These are phyloP conservation scores for Bathelium albidoporum DNA, from an alignment of 495 filamentous ascomycete species.

Conservation along the genomic window DNA sequence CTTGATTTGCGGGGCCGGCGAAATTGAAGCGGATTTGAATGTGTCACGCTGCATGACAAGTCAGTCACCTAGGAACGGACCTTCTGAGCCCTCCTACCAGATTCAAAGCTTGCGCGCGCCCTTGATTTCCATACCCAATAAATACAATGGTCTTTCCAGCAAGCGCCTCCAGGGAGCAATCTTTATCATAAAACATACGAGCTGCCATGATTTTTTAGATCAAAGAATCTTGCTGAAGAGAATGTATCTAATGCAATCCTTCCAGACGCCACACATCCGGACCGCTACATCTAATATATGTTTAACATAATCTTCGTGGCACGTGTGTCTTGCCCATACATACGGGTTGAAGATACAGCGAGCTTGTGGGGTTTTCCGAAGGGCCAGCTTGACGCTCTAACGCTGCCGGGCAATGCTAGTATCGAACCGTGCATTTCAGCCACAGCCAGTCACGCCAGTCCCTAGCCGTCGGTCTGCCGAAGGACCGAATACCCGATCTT, in stretches of 20 bases:
- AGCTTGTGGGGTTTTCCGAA: background rate
- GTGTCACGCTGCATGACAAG: constrained; percentile 8
- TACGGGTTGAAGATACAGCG: constrained; percentile 2
- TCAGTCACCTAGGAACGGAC: background rate
- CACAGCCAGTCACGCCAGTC: no score
- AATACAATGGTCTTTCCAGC: constrained; percentile 15
- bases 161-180: constrained; percentile 11
- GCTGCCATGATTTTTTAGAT: constrained; percentile 6
- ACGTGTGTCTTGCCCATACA: background rate
- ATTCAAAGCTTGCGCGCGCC: constrained; percentile 15
- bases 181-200: constrained; percentile 14
- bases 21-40: constrained; percentile 6
- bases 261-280: background rate
- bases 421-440: background rate
- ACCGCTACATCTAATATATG: background rate
- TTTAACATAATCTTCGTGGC: background rate
- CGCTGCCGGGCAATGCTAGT: background rate
- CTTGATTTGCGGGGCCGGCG: constrained; percentile 8
- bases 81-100: background rate
- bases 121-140: constrained; percentile 19
- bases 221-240: background rate
- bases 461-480: background rate
- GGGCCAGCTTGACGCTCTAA: background rate
- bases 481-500: background rate
- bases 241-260: background rate